These are phyloP conservation scores for Penicillium argentinense DNA, from an alignment of 495 filamentous ascomycete genomes.

Conservation along the genomic window DNA sequence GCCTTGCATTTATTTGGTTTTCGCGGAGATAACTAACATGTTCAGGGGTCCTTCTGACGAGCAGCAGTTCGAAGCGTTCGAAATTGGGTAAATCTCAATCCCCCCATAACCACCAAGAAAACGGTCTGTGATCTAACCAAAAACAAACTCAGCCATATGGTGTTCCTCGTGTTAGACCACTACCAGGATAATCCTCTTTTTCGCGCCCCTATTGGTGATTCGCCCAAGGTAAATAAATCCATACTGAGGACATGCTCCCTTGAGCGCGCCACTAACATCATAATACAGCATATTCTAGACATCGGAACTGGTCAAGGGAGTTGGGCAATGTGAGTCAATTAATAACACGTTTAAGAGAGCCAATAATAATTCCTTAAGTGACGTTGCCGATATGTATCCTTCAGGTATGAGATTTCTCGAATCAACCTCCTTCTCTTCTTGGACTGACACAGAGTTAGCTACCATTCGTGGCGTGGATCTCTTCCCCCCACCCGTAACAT, in stretches of 20 bases:
- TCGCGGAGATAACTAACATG: too few species aligned
- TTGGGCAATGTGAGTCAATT: too few species aligned
- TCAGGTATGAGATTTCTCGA: too few species aligned
- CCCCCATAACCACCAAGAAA: background rate
- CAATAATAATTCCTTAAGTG: too few species aligned
- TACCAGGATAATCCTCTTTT: constrained; percentile 7
- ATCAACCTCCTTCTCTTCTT: too few species aligned
- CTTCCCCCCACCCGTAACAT: too few species aligned
- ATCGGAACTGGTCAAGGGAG: constrained; percentile 9
- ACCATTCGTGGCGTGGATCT: constrained; percentile 7
- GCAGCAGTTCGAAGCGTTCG: constrained; percentile 16
- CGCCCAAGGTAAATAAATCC: background rate
- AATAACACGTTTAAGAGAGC: too few species aligned
- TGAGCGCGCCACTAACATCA: too few species aligned
- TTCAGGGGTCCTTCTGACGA: constrained; percentile 13
- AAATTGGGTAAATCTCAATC: constrained; percentile 9
- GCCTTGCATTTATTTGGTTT: too few species aligned
- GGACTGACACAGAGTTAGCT: too few species aligned
- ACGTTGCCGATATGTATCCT: constrained; percentile 8
- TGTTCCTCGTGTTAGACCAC: background rate
- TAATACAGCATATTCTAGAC: constrained; percentile 9
- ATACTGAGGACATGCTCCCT: too few species aligned
- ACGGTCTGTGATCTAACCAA: background rate
- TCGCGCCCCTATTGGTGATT: constrained; percentile 1
- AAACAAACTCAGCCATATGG: background rate